phyloP scores from a whole-genome alignment of 2,329 filamentous ascomycete genomes.

The Verticillium longisporum region DNA sequence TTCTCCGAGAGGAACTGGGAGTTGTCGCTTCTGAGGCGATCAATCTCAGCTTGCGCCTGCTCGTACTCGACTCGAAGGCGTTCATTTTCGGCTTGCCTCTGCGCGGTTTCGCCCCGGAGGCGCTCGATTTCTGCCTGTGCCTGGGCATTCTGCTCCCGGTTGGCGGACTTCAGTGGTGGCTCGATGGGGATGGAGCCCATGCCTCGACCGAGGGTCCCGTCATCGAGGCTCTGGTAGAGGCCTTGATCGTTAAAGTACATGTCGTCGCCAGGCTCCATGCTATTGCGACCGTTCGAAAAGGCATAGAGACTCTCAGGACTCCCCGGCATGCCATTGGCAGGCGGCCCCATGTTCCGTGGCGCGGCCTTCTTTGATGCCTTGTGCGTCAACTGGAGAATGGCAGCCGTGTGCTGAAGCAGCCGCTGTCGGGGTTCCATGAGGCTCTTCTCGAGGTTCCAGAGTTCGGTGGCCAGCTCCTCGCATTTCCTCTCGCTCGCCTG shows the following conservation, averaged over 20 bases:
- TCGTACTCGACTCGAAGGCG: constrained; percentile 14
- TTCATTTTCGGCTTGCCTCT: constrained; percentile 8
- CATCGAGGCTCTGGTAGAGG: constrained; percentile 48
- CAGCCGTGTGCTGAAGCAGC: constrained; percentile 84
- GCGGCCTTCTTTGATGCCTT: constrained; percentile 55
- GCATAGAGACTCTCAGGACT: constrained; percentile 73
- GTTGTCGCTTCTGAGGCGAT: not conserved
- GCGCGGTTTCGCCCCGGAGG: constrained; percentile 34
- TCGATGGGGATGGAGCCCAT: constrained; percentile 31
- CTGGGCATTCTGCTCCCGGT: constrained; percentile 45
- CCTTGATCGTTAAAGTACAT: constrained; percentile 71
- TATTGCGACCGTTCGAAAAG: constrained; percentile 55
- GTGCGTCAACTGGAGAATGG: constrained; percentile 85
- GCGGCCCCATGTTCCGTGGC: constrained; percentile 24
- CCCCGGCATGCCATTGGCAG: constrained; percentile 55
- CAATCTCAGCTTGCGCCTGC: not conserved
- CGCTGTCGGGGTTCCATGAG: constrained; percentile 67
- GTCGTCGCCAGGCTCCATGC: constrained; percentile 48
- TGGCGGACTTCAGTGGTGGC: constrained; percentile 51
- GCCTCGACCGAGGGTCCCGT: constrained; percentile 27
- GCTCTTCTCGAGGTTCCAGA: constrained; percentile 73
- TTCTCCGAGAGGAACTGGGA: not conserved
- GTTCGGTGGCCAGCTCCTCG: constrained; percentile 73
- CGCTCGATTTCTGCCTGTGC: constrained; percentile 40
- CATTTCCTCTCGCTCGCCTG: constrained; percentile 71